Percentiles rank a stretch among this genome's conserved stretches.
Conservation (phyloP, 495 filamentous ascomycete species). For the Podospora conica region DNA sequence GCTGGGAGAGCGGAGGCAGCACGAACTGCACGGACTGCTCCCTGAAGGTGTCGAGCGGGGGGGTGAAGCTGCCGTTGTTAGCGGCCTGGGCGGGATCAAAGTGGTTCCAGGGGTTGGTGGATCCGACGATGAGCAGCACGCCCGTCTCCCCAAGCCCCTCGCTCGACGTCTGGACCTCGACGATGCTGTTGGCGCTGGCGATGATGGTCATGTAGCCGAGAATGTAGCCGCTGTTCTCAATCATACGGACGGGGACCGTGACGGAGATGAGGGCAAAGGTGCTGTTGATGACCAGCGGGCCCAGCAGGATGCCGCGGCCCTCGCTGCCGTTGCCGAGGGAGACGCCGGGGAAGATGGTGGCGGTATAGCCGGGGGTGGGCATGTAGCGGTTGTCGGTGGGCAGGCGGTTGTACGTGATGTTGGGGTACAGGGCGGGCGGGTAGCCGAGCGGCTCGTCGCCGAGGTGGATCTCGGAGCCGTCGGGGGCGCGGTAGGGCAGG, state of each 20-base stretch:
- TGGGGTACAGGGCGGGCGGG: constrained; percentile 64
- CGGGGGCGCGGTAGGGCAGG: constrained; percentile 50
- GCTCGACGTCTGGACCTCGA: constrained; percentile 49
- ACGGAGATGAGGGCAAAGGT: constrained; percentile 73
- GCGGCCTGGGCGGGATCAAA: constrained; percentile 43
- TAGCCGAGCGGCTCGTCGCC: constrained; percentile 57
- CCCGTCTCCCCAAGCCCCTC: constrained; percentile 67
- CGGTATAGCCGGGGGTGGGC: constrained; percentile 34
- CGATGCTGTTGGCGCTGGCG: constrained; percentile 54
- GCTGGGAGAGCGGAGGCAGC: constrained; percentile 35
- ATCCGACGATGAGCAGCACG: constrained; percentile 60
- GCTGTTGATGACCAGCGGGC: constrained; percentile 61
- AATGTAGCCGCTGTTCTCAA: constrained; percentile 49
- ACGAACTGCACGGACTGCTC: constrained; percentile 41
- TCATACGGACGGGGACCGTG: constrained; percentile 66
- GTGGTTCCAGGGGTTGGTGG: constrained; percentile 55
- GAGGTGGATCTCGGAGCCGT: constrained; percentile 53
- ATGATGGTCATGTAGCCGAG: constrained; percentile 73
- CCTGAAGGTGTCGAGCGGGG: constrained; percentile 29
- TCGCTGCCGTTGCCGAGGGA: constrained; percentile 44
- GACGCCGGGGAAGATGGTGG: constrained; percentile 45
- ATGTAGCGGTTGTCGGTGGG: constrained; percentile 31
- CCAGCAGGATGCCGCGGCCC: constrained; percentile 53
- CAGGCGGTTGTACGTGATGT: constrained; percentile 55
- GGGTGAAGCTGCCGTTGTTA: constrained; percentile 28